Evolutionary conservation across 2,329 filamentous ascomycete species (phyloP).

Genomic region (Cladophialophora bantiana): DNA sequence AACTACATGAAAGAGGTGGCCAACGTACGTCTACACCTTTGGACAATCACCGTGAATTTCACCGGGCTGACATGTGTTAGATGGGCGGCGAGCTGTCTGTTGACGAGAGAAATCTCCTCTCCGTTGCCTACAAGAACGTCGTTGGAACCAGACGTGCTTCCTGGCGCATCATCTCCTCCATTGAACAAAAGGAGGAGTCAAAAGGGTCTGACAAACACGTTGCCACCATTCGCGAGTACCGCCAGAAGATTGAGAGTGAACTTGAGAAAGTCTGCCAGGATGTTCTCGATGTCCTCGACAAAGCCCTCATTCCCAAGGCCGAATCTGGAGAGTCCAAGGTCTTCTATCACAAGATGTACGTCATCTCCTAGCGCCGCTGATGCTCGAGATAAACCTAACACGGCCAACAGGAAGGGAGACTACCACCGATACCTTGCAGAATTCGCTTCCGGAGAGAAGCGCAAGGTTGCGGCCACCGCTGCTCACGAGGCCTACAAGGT

Average conservation of each 20-base stretch:
- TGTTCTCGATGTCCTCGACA: slow-evolving; percentile 91
- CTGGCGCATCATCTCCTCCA: slow-evolving; percentile 99
- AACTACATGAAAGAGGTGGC: slow-evolving; percentile 99
- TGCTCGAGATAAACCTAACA: slow-evolving; percentile 28
- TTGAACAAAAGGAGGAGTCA: slow-evolving; percentile 99
- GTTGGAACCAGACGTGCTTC: slow-evolving; percentile 97
- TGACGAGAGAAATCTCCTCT: slow-evolving; percentile 87
- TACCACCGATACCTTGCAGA: slow-evolving; percentile 96
- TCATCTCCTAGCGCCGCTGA: neutral
- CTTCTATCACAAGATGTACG: slow-evolving; percentile 99
- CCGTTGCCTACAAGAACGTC: slow-evolving; percentile 99
- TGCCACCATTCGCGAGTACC: slow-evolving; percentile 92
- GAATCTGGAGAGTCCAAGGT: slow-evolving; percentile 98
- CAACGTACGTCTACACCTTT: slow-evolving; percentile 67
- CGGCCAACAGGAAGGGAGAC: slow-evolving; percentile 80
- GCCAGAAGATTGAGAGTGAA: slow-evolving; percentile 96
- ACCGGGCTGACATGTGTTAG: slow-evolving; percentile 49
- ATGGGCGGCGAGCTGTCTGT: slow-evolving; percentile 72
- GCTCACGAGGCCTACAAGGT: slow-evolving; percentile 98
- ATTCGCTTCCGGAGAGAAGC: slow-evolving; percentile 91
- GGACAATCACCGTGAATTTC: slow-evolving; percentile 2
- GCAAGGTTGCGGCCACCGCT: slow-evolving; percentile 83
- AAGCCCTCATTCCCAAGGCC: slow-evolving; percentile 92
- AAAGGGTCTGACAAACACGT: slow-evolving; percentile 98
- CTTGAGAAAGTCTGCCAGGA: slow-evolving; percentile 98